These are phyloP conservation scores for Cladosporium austrohemisphaericum DNA, from an alignment of 2,329 filamentous ascomycete genomes.

Conservation along the genomic window DNA sequence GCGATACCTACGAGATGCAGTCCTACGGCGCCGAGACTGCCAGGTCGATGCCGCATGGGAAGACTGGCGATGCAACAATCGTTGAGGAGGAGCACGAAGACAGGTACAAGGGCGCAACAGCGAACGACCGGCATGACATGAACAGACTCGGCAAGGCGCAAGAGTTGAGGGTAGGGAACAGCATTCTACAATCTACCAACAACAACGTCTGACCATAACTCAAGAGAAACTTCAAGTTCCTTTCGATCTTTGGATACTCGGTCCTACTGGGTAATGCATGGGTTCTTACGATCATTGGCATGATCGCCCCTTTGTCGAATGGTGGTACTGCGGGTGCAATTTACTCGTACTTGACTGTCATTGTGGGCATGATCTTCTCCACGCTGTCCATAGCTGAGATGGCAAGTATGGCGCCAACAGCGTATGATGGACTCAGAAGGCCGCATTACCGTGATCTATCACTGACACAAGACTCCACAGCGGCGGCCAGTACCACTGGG, in stretches of 20 bases:
- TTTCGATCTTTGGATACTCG: constrained; percentile 25
- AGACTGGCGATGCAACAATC: not conserved
- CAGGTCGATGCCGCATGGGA: not conserved
- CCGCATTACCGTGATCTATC: not conserved
- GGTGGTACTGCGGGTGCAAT: constrained; percentile 32
- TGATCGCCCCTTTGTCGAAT: constrained; percentile 20
- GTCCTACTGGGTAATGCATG: constrained; percentile 17
- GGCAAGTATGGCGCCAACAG: constrained; percentile 31
- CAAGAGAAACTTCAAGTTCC: constrained; percentile 24
- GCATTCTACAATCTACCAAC: not conserved
- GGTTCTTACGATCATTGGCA: constrained; percentile 20
- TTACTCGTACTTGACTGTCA: constrained; percentile 31
- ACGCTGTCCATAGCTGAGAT: constrained; percentile 33
- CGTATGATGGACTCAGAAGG: not conserved
- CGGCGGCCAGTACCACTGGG: constrained; percentile 32
- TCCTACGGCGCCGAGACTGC: not conserved
- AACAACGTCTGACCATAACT: not conserved
- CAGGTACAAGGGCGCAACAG: not conserved
- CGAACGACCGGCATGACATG: constrained; percentile 16
- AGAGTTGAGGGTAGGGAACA: not conserved
- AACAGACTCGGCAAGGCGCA: constrained; percentile 16
- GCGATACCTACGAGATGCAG: not conserved
- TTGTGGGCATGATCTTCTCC: constrained; percentile 25
- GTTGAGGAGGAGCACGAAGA: not conserved
- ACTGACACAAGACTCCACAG: constrained; percentile 1